Evolutionary conservation across 2,329 filamentous ascomycete genomes (phyloP), one percentile per base, ranked within the genome.

Genomic region (Neofusicoccum sp.): DNA sequence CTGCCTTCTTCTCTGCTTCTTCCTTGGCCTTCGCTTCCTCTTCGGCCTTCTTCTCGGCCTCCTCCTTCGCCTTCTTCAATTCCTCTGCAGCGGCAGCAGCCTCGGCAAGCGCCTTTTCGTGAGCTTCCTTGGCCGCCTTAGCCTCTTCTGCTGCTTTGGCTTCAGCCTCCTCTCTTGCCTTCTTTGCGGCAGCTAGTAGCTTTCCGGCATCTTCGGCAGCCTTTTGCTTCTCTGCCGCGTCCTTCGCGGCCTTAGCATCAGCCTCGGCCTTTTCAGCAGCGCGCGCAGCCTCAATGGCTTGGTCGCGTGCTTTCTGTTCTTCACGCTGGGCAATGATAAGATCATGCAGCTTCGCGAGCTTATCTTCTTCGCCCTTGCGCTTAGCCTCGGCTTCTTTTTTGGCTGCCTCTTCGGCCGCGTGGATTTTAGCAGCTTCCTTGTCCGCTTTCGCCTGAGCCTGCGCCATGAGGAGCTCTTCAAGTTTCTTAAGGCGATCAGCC

Each of bases 61-160:
- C 79, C 34, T 77, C 78, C 63, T 80, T 78, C 1, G 80, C 81
- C 62, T 80, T 78, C 12, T 80, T 80, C 41, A 87, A 84, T 63
- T 82, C 82, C 63, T 82, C 82, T 49, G 81, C 76, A 8, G 73
- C 76, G 31, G 74, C 70, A 53, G 80, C 77, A 3, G 78, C 76
- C 60, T 80, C 80, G 11, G 62, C 70, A 2, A 69, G 65, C 38
- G 70, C 68, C n/a, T 65, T 65, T 6, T 68, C 68, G 12, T 68
- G 69, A 41, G 70, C 68, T 57, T 69, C 66, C 58, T 63, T 63
- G 6, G 60, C 62, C n/a, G 66, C 64, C 38, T 67, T 67, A 12
- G 66, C 67, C 61, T 73, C 70, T 61, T 71, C 73, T 57, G 69
- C 66, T 4, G 64, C 66, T 57, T 66, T 68, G 16, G 67, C 64